These are phyloP conservation scores for Kluyveromyces sp. DNA, from an alignment of 1,139 yeast species.

Conservation along the genomic window DNA sequence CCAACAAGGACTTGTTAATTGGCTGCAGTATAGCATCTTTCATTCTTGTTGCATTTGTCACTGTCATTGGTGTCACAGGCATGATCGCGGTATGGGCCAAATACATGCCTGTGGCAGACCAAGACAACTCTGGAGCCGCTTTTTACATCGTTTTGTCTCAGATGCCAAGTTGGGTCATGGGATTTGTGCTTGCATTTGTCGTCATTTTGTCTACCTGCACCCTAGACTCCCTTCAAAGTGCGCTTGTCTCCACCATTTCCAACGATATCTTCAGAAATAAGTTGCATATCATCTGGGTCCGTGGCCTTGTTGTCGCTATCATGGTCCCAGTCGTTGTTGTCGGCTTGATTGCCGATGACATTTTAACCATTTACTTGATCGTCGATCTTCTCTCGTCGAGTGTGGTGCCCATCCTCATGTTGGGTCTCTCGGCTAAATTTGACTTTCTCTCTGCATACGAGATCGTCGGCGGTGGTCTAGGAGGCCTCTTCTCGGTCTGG, in stretches of 20 bases:
- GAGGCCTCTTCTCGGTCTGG: conserved; percentile 73
- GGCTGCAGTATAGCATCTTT: conserved; percentile 72
- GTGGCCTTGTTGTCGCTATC: conserved; percentile 64
- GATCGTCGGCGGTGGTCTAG: conserved; percentile 74
- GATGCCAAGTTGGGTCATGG: conserved; percentile 86
- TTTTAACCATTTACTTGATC: conserved; percentile 79
- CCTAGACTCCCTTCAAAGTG: conserved; percentile 83
- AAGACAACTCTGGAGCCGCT: conserved; percentile 52
- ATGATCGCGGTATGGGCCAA: conserved; percentile 90
- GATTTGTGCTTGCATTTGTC: conserved; percentile 70
- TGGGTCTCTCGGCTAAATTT: conserved; percentile 59
- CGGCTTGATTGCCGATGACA: conserved; percentile 75
- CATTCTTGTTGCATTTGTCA: conserved; percentile 54
- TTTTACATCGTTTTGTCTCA: conserved; percentile 62
- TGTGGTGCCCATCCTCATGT: conserved; percentile 74
- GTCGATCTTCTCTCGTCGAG: conserved; percentile 87
- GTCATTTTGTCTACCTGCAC: conserved; percentile 78
- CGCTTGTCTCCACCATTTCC: conserved; percentile 80
- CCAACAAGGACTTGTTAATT: conserved; percentile 66
- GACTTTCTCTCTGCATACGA: conserved; percentile 76
- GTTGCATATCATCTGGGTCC: conserved; percentile 55
- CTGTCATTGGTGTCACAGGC: conserved; percentile 77
- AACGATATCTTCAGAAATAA: conserved; percentile 85
- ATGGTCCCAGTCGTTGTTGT: conserved; percentile 83
- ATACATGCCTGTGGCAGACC: conserved; percentile 52